phyloP scores from a whole-genome alignment of 208 protist species.

The Tritrichomonas musculus region DNA sequence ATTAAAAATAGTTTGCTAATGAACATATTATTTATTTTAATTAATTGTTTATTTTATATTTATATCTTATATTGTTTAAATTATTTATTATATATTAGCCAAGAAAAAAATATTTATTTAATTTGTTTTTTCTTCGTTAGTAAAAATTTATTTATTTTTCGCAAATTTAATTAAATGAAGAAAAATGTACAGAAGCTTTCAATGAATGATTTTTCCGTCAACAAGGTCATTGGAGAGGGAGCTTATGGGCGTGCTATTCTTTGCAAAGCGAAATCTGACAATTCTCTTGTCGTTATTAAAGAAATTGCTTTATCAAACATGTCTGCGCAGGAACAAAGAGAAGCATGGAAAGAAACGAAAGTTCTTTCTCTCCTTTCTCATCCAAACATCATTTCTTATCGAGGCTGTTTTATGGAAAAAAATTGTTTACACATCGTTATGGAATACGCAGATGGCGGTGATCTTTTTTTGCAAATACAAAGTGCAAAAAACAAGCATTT shows the following conservation, averaged over 20 bases:
- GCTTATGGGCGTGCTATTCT: neutral
- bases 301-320: neutral
- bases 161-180: too few relatives aligned
- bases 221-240: neutral
- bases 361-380: neutral
- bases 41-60: too few relatives aligned
- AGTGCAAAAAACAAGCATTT: neutral
- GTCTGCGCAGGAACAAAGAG: neutral
- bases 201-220: neutral
- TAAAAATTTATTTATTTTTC: too few relatives aligned
- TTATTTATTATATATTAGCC: too few relatives aligned
- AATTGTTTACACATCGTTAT: constrained; percentile 33
- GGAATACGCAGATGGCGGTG: constrained; percentile 38
- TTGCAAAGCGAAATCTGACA: neutral
- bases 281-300: neutral
- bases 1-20: too few relatives aligned
- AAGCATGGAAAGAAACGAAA: neutral
- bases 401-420: neutral
- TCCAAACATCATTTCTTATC: constrained; percentile 3
- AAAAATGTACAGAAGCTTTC: neutral
- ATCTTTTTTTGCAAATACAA: constrained; percentile 21
- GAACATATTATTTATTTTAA: too few relatives aligned
- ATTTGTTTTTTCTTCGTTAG: too few relatives aligned
- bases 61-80: too few relatives aligned
- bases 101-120: too few relatives aligned